Conservation (phyloP, 108 stramenopile genomes). For the Cyclotella sp. region DNA sequence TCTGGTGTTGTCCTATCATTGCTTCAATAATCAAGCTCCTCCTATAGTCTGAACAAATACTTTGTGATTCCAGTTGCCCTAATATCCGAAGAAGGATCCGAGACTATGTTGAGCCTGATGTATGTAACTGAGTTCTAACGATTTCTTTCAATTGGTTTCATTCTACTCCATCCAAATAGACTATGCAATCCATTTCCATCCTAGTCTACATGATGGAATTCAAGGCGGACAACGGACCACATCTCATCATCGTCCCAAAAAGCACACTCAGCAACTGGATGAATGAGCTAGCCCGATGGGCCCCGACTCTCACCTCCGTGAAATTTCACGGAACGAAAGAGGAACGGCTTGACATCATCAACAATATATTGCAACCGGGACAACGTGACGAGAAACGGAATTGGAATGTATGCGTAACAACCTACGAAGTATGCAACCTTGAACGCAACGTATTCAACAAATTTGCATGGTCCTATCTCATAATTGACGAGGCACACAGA, state of each 20-base stretch:
- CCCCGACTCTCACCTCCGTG: constrained; percentile 87
- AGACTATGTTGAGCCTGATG: neutral
- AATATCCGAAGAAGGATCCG: too few species aligned
- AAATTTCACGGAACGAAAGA: constrained; percentile 92
- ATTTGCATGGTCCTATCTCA: constrained; percentile 95
- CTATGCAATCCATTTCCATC: constrained; percentile 95
- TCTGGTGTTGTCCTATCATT: too few species aligned
- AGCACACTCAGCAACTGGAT: constrained; percentile 98
- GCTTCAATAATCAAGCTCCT: too few species aligned
- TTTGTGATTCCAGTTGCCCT: too few species aligned
- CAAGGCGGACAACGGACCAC: constrained; percentile 72
- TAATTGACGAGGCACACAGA: constrained; percentile 99
- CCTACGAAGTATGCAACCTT: constrained; percentile 95
- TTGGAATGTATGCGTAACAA: constrained; percentile 97
- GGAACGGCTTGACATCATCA: constrained; percentile 78
- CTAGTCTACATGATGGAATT: constrained; percentile 83
- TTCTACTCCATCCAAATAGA: constrained; percentile 65
- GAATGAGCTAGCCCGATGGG: constrained; percentile 97
- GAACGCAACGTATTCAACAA: constrained; percentile 82
- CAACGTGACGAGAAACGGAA: constrained; percentile 71
- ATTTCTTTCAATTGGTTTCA: neutral
- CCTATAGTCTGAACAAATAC: too few species aligned
- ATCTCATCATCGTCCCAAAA: constrained; percentile 97
- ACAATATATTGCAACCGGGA: constrained; percentile 74
- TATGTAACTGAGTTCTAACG: neutral